Evolutionary conservation across 495 filamentous ascomycete genomes (phyloP).

Genomic region (Cryomyces antarcticus): DNA sequence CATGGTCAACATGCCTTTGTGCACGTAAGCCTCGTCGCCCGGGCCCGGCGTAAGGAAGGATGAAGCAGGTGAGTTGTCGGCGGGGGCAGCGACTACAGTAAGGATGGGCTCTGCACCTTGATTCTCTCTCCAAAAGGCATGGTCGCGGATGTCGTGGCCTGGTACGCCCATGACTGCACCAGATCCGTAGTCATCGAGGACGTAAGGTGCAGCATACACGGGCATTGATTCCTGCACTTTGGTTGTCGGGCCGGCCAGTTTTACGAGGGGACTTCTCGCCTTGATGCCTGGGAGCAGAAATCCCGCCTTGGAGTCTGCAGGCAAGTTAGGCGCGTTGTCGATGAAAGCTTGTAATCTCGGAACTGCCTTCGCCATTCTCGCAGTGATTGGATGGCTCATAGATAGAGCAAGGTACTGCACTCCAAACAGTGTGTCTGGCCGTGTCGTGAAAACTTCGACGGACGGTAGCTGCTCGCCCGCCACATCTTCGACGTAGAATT

Average conservation of each 20-base stretch:
- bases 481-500: conserved; percentile 33
- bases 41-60: background rate
- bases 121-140: conserved; percentile 62
- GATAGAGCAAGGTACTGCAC: conserved; percentile 73
- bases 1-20: conserved; percentile 25
- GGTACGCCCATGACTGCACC: conserved; percentile 87
- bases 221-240: conserved; percentile 36
- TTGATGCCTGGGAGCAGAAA: conserved; percentile 40
- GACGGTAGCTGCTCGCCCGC: conserved; percentile 6
- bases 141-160: conserved; percentile 58
- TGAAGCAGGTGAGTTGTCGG: background rate
- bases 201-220: conserved; percentile 66
- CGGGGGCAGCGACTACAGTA: background rate
- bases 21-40: conserved; percentile 23
- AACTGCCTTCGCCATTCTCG: conserved; percentile 35
- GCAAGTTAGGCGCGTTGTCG: conserved; percentile 35
- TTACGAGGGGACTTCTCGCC: conserved; percentile 42
- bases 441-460: conserved; percentile 65
- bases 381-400: conserved; percentile 48
- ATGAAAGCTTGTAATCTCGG: conserved; percentile 43
- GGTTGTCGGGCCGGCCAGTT: conserved; percentile 28
- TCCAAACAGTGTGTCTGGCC: conserved; percentile 66
- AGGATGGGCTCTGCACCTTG: conserved; percentile 11
- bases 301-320: conserved; percentile 54
- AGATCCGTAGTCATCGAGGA: conserved; percentile 72